These are phyloP conservation scores for Lolium rigidum DNA, from an alignment of 176 grass and related monocot species.

Conservation along the genomic window DNA sequence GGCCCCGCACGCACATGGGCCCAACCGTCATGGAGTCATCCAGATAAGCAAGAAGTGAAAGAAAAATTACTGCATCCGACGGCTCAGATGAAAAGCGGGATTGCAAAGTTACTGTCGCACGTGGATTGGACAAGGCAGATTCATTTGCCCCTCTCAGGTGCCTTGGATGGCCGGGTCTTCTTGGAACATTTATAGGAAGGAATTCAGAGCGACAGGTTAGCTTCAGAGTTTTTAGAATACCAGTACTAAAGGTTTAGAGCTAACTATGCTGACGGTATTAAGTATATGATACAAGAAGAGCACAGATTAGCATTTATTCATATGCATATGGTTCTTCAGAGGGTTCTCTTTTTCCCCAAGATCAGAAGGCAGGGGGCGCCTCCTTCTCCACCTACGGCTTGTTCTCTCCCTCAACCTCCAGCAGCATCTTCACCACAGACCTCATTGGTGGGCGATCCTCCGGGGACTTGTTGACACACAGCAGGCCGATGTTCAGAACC, in stretches of 20 bases:
- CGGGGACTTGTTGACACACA: constrained; percentile 61
- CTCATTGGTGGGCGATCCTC: constrained; percentile 77
- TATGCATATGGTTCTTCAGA: constrained; percentile 4
- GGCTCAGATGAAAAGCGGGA: no score
- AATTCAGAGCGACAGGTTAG: constrained; percentile 20
- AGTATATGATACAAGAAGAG: constrained; percentile 34
- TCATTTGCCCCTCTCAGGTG: no score
- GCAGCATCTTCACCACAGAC: constrained; percentile 73
- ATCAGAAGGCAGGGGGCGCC: not conserved
- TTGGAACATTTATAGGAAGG: no score
- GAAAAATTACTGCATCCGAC: no score
- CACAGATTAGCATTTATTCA: constrained; percentile 21
- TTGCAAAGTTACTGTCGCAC: no score
- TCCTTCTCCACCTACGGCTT: constrained; percentile 35
- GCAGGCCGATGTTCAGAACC: constrained; percentile 67
- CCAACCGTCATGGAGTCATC: no score
- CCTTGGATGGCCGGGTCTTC: no score
- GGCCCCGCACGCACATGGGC: no score
- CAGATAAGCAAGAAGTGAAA: no score
- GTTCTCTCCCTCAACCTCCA: constrained; percentile 48
- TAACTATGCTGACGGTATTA: constrained; percentile 39
- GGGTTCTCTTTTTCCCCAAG: not conserved
- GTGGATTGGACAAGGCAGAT: no score
- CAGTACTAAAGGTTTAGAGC: constrained; percentile 26
- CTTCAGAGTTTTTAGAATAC: not conserved